Base-by-base conservation (phyloP, 306 rosid genomes). In the Boehmeria nivea region DNA sequence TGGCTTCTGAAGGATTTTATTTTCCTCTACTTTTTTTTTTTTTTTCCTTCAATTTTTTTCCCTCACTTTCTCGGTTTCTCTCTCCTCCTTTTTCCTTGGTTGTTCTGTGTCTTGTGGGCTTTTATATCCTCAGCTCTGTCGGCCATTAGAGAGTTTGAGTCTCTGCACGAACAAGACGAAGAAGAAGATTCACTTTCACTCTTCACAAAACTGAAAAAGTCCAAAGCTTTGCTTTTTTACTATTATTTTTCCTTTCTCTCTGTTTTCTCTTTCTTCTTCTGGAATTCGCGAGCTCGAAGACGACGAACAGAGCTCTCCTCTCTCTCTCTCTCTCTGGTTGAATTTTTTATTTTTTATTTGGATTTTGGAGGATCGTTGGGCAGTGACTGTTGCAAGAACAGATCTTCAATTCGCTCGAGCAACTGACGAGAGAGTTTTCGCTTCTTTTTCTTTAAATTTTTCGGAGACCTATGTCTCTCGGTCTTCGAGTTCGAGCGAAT, bases 121-220 rank as follows among this genome's bases (percentile, higher is more conserved):
- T 73, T 68, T 64, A 11, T 72, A 66, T 75, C 69, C 69, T 45
- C 62, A 16, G 55, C 79, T 65, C 51, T 77, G 73, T 74, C 74
- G 69, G 61, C 68, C 63, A 38, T 49, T 40, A 72, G 45, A 43
- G 62, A 26, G 60, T 65, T 63, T 46, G 50, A 72, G 46, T 75
- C 70, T 66, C 63, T 71, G 48, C 52, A 60, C 45, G 6, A 10
- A 12, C 31, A 37, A 51, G 52, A 40, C 63, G 60, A 57, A 55
- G 42, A 49, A 44, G 40, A 60, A 57, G 61, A 38, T 24, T 59
- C 65, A 46, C 15, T 52, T 15, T 52, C 33, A 6, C 24, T 37
- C 42, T 6, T 15, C 17, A 2, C 8, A 12, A 8, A 16, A 26
- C 38, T 34, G 4, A 6, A 6, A 54, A 18, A 18, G 19, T 12